These are phyloP conservation scores for Acer campestre DNA, from an alignment of 345 rosid species.

Conservation along the genomic window DNA sequence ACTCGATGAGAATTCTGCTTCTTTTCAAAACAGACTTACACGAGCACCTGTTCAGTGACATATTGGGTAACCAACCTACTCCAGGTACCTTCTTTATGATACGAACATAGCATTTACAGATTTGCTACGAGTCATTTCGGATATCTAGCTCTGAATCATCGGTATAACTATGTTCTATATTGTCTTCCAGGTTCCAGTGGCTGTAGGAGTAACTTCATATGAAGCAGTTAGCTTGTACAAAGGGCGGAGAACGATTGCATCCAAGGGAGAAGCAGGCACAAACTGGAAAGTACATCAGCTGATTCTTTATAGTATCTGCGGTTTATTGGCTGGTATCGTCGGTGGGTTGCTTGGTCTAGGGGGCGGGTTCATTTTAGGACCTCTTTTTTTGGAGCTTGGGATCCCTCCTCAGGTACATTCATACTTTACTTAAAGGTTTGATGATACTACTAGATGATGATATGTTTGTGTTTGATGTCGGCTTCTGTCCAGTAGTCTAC, in stretches of 20 bases:
- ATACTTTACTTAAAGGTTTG: neutral
- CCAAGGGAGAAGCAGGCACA: slow-evolving; percentile 42
- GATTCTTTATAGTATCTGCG: slow-evolving; percentile 33
- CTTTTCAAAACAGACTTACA: slow-evolving; percentile 32
- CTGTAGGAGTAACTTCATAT: slow-evolving; percentile 37
- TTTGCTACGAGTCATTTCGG: neutral
- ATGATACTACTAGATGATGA: no score
- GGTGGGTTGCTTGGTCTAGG: slow-evolving; percentile 57
- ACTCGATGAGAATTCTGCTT: slow-evolving; percentile 10
- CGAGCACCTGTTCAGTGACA: slow-evolving; percentile 39
- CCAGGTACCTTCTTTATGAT: slow-evolving; percentile 36
- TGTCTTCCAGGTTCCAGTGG: slow-evolving; percentile 41
- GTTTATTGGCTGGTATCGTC: slow-evolving; percentile 43
- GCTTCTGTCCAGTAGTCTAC: no score
- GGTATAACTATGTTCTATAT: neutral
- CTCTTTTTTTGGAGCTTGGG: slow-evolving; percentile 52
- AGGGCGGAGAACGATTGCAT: slow-evolving; percentile 40
- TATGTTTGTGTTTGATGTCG: no score
- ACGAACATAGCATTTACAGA: neutral
- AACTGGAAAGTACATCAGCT: slow-evolving; percentile 36
- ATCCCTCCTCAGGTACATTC: slow-evolving; percentile 53
- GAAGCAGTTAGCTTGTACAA: slow-evolving; percentile 43
- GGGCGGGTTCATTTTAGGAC: slow-evolving; percentile 53
- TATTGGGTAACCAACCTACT: slow-evolving; percentile 43
- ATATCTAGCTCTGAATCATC: neutral